Evolutionary conservation across 2,329 filamentous ascomycete genomes (phyloP), one percentile per base, ranked within the genome.

Genomic region (Nothophoma quercina): DNA sequence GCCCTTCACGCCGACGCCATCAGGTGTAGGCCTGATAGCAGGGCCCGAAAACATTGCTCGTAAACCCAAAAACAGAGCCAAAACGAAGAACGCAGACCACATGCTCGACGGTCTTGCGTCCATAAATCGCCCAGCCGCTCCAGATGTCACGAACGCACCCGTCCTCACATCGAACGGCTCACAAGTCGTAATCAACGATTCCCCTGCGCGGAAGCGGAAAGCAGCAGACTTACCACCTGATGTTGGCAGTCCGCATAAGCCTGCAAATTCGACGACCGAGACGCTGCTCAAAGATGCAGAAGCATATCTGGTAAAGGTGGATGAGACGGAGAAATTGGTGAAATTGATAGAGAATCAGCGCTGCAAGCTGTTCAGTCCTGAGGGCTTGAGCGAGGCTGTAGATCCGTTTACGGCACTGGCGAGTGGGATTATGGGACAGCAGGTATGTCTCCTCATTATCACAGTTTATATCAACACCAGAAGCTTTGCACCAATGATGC

Each of bases 401-500:
- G 91, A 98, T 74, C 95, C 95, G 0, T 99, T 97, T 68, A 88
- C 89, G 63, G 87, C 85, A 51, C 81, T 99, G 26, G 83, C 85
- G 30, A 93, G 88, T 73, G 89, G 92, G 43, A 97, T 99, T 69
- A 96, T 98, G 65, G 92, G 91, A 45, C 95, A 98, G 76, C 95
- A 99, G 78, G 72, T 76, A 68, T 18, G 63, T 64, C n/a, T n/a
- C n/a, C n/a, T n/a, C n/a, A n/a, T n/a, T n/a, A n/a, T n/a, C n/a
- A n/a, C n/a, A n/a, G n/a, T n/a, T n/a, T n/a, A n/a, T n/a, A n/a
- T n/a, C n/a, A n/a, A n/a, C n/a, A n/a, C n/a, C n/a, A n/a, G n/a
- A n/a, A n/a, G n/a, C n/a, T n/a, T n/a, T n/a, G n/a, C n/a, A n/a
- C n/a, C n/a, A n/a, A n/a, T n/a, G n/a, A n/a, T n/a, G n/a, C n/a